A percentile compares a stretch with the other conserved stretches of the same genome.
Conservation (phyloP, 208 protist species). For the Trypanosoma brucei region DNA sequence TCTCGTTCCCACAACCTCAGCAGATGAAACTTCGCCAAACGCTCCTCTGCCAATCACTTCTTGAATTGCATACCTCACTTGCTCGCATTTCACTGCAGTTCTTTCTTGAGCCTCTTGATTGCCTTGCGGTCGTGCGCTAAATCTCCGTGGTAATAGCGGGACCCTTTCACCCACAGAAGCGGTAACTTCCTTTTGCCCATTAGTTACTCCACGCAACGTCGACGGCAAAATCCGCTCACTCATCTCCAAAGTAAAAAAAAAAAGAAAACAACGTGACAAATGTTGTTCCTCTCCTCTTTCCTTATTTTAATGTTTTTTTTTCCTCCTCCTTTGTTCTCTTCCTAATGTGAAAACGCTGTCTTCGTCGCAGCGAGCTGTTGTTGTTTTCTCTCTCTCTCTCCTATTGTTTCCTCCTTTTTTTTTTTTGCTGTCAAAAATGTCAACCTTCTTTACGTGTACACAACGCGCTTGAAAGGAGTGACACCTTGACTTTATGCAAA, state of each 20-base stretch:
- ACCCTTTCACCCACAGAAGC: too few relatives aligned
- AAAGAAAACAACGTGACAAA: too few relatives aligned
- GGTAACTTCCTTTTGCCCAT: too few relatives aligned
- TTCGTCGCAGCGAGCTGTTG: not conserved
- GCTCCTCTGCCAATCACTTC: conserved; percentile 93
- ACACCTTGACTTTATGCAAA: too few relatives aligned
- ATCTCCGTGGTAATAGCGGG: too few relatives aligned
- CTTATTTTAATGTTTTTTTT: too few relatives aligned
- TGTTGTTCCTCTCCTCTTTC: too few relatives aligned
- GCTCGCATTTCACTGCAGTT: not conserved
- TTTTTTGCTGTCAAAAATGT: not conserved
- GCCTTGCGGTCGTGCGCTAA: not conserved
- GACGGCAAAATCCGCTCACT: too few relatives aligned
- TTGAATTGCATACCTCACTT: conserved; percentile 50
- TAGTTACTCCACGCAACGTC: too few relatives aligned
- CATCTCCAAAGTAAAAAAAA: too few relatives aligned
- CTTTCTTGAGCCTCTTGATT: not conserved
- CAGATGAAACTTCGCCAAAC: conserved; percentile 96
- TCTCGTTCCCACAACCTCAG: conserved; percentile 68
- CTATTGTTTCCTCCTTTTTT: not conserved
- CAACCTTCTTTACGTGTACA: not conserved
- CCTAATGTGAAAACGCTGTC: not conserved
- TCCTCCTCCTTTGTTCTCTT: too few relatives aligned
- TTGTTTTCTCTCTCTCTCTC: not conserved
- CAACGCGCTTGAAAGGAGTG: not conserved